Evolutionary conservation across 768 basidiomycete genomes (phyloP).

Genomic region (Lentinus tigrinus): DNA sequence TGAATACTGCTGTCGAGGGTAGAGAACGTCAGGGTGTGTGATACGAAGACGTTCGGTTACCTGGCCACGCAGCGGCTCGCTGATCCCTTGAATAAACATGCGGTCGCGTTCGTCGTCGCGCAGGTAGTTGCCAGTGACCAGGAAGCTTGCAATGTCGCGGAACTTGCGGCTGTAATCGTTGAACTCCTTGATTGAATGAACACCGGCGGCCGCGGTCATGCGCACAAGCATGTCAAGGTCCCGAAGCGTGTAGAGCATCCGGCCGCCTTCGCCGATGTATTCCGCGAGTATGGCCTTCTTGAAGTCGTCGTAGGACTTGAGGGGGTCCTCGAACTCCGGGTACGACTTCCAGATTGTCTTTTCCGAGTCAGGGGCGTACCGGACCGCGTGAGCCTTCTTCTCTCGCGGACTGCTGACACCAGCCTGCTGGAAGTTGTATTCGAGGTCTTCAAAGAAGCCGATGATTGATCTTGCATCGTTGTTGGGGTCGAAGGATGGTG

Average conservation of each 20-base stretch:
- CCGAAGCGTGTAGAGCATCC: slow-evolving; percentile 15
- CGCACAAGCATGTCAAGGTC: slow-evolving; percentile 26
- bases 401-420: neutral
- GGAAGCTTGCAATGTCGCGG: slow-evolving; percentile 16
- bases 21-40: slow-evolving; percentile 20
- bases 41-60: slow-evolving; percentile 18
- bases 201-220: slow-evolving; percentile 2
- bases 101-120: slow-evolving; percentile 22
- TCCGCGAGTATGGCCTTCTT: slow-evolving; percentile 23
- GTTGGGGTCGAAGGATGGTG: slow-evolving; percentile 6
- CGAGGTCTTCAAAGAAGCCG: slow-evolving; percentile 14
- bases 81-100: slow-evolving; percentile 20
- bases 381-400: slow-evolving; percentile 2
- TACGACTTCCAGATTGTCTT: slow-evolving; percentile 1
- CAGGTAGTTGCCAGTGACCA: slow-evolving; percentile 17
- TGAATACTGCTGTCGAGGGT: slow-evolving; percentile 26
- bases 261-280: slow-evolving; percentile 22
- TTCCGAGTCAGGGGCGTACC: neutral
- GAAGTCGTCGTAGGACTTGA: slow-evolving; percentile 20
- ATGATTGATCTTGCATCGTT: neutral
- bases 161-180: slow-evolving; percentile 24
- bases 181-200: neutral
- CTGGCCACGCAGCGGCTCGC: neutral
- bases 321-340: neutral
- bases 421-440: slow-evolving; percentile 1